phyloP scores from a whole-genome alignment of 768 basidiomycete genomes.

The Solioccasus polychromus region DNA sequence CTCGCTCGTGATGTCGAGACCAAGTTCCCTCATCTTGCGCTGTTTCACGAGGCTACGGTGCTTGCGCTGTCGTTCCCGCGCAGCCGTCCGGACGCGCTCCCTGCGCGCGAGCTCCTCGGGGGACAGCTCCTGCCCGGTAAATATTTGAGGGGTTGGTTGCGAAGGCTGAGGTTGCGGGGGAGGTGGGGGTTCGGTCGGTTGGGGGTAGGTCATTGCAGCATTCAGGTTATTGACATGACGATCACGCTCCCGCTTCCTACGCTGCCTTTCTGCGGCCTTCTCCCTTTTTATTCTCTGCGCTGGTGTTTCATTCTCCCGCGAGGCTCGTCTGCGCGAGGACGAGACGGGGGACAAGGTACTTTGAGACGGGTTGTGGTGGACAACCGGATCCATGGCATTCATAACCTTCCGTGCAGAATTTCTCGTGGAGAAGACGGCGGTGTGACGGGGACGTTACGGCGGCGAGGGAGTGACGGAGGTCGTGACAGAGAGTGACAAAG shows the following conservation, averaged over 20 bases:
- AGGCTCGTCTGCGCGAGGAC: conserved; percentile 47
- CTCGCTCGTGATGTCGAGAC: conserved; percentile 78
- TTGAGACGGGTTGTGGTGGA: conserved; percentile 31
- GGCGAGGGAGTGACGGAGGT: conserved; percentile 33
- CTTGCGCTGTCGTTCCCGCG: conserved; percentile 78
- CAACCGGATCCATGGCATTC: conserved; percentile 36
- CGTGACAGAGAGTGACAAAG: conserved; percentile 33
- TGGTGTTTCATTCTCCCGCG: conserved; percentile 71
- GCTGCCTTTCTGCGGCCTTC: conserved; percentile 84
- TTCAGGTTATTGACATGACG: conserved; percentile 40
- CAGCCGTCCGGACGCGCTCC: conserved; percentile 72
- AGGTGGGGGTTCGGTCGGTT: conserved; percentile 32
- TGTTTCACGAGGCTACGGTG: conserved; percentile 78
- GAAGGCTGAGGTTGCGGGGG: conserved; percentile 32
- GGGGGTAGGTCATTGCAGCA: conserved; percentile 43
- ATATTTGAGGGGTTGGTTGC: conserved; percentile 24
- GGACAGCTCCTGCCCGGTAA: conserved; percentile 39
- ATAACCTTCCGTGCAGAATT: conserved; percentile 13
- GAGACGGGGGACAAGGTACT: conserved; percentile 31
- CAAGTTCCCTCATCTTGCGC: conserved; percentile 78
- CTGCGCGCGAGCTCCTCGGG: conserved; percentile 66
- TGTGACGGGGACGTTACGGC: conserved; percentile 36
- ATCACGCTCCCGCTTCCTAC: conserved; percentile 76
- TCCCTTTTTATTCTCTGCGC: conserved; percentile 74
- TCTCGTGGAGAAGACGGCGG: conserved; percentile 16